These are phyloP conservation scores for Psilocybe cubensis DNA, from an alignment of 768 basidiomycete genomes.

Conservation along the genomic window DNA sequence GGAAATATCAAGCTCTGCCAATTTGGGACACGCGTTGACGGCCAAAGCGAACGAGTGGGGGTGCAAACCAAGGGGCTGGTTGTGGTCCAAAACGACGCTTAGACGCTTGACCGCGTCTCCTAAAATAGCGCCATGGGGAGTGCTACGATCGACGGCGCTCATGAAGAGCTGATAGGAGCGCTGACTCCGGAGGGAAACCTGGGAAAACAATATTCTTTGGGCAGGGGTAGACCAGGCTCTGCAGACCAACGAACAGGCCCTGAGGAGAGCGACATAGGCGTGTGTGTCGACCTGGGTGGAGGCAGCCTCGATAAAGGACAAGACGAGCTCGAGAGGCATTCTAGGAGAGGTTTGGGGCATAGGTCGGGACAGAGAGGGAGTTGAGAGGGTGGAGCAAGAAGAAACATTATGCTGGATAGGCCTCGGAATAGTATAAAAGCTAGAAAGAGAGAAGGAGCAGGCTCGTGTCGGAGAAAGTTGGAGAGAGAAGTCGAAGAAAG, in stretches of 20 bases:
- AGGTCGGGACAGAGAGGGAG: constrained; percentile 23
- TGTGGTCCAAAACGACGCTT: constrained; percentile 64
- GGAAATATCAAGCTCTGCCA: constrained; percentile 57
- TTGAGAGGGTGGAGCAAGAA: constrained; percentile 27
- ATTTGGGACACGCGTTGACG: constrained; percentile 60
- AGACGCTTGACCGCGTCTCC: constrained; percentile 57
- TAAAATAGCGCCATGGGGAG: constrained; percentile 51
- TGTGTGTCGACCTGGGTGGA: constrained; percentile 41
- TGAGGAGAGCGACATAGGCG: constrained; percentile 46
- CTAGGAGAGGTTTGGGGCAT: constrained; percentile 19
- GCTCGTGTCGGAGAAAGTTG: constrained; percentile 29
- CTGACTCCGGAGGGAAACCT: constrained; percentile 57
- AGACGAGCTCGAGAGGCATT: constrained; percentile 66
- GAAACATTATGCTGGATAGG: constrained; percentile 39
- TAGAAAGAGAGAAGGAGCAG: constrained; percentile 22
- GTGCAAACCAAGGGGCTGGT: constrained; percentile 62
- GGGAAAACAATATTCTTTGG: constrained; percentile 67
- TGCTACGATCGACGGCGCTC: constrained; percentile 49
- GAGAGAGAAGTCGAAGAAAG: constrained; percentile 33
- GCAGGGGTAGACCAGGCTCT: constrained; percentile 65
- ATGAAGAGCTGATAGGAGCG: constrained; percentile 57
- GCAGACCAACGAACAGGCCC: constrained; percentile 65
- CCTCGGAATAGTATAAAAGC: constrained; percentile 31
- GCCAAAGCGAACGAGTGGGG: constrained; percentile 61
- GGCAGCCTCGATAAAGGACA: constrained; percentile 64